phyloP scores from a whole-genome alignment of 768 basidiomycete species.

The Suillus tomentosus region DNA sequence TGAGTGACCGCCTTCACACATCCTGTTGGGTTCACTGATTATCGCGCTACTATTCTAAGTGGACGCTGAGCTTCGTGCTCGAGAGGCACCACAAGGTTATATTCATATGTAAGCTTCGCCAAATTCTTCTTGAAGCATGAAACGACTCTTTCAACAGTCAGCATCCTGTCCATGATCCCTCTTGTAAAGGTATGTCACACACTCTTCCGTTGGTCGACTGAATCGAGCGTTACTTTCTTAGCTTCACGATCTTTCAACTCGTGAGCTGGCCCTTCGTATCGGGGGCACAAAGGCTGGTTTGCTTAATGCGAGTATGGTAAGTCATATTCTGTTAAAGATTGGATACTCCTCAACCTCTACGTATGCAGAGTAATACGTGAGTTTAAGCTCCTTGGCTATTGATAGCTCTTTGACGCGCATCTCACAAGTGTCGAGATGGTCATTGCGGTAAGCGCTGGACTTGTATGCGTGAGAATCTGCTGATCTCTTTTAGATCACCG shows the following conservation, averaged over 20 bases:
- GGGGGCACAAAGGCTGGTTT: constrained; percentile 79
- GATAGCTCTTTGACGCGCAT: neutral
- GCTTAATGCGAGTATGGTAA: constrained; percentile 78
- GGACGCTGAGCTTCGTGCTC: constrained; percentile 52
- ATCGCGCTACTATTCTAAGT: constrained; percentile 40
- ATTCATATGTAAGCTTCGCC: constrained; percentile 55
- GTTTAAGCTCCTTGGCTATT: constrained; percentile 15
- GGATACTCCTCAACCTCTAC: constrained; percentile 2
- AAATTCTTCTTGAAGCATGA: neutral
- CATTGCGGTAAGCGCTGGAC: constrained; percentile 57
- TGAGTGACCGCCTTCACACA: constrained; percentile 34
- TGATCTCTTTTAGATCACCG: constrained; percentile 57
- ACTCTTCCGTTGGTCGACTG: neutral
- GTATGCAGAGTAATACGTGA: constrained; percentile 61
- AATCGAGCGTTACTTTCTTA: constrained; percentile 27
- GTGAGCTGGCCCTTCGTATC: constrained; percentile 71
- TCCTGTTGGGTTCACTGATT: neutral
- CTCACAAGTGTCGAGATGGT: constrained; percentile 59
- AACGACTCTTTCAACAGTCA: constrained; percentile 42
- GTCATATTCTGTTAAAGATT: constrained; percentile 20
- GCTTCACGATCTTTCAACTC: constrained; percentile 78
- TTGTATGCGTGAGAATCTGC: neutral
- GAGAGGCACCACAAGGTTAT: constrained; percentile 53
- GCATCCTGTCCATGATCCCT: constrained; percentile 71
- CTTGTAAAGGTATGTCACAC: constrained; percentile 60